Conservation (phyloP, 352 stramenopile genomes). For the Phytophthora fragariae region DNA sequence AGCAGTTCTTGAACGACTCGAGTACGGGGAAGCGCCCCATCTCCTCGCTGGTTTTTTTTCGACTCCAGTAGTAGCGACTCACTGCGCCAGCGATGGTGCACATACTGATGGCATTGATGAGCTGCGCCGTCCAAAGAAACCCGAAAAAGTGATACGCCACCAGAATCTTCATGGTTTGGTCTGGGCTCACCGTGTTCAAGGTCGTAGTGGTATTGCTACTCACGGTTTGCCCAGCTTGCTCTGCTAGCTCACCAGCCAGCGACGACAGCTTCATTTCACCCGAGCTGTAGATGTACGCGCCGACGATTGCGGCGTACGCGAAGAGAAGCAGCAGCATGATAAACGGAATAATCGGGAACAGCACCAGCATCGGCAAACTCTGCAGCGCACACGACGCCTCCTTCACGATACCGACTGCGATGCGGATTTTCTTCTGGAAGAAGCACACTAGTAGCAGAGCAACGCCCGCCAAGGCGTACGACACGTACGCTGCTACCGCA, state of each 20-base stretch:
- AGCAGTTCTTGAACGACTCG: conserved; percentile 78
- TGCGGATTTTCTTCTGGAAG: conserved; percentile 83
- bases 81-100: conserved; percentile 94
- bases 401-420: conserved; percentile 80
- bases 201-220: conserved; percentile 29
- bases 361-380: conserved; percentile 61
- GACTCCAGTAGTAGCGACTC: conserved; percentile 94
- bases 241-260: conserved; percentile 29
- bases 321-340: conserved; percentile 69
- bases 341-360: conserved; percentile 78
- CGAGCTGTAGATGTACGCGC: conserved; percentile 77
- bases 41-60: conserved; percentile 61
- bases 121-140: conserved; percentile 96
- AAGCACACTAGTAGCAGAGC: conserved; percentile 85
- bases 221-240: conserved; percentile 19
- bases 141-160: conserved; percentile 93
- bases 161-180: conserved; percentile 72
- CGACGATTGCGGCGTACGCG: conserved; percentile 68
- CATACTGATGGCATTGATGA: conserved; percentile 96
- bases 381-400: conserved; percentile 75
- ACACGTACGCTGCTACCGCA: conserved; percentile 67
- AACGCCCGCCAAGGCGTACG: conserved; percentile 62
- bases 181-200: conserved; percentile 53
- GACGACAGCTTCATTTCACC: conserved; percentile 52
- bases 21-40: conserved; percentile 76